phyloP scores from a whole-genome alignment of 768 basidiomycete species.

The Tremella fuciformis region DNA sequence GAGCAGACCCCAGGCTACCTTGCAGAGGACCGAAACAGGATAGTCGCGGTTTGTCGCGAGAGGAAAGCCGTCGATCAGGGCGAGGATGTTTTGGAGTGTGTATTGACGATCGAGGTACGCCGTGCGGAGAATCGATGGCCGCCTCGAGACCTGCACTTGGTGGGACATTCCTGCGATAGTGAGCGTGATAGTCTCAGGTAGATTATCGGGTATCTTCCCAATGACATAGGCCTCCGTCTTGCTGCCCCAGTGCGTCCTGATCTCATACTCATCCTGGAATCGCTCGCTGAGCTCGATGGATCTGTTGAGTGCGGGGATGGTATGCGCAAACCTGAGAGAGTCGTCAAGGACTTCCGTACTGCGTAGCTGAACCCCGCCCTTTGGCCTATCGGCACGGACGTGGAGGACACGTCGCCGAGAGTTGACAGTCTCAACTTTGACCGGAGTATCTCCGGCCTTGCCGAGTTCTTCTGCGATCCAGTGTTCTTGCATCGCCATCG shows the following conservation, averaged over 20 bases:
- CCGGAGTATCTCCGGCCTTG: not conserved
- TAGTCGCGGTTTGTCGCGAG: not conserved
- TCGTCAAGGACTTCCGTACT: slow-evolving; percentile 23
- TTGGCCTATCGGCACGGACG: not conserved
- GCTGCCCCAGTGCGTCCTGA: slow-evolving; percentile 13
- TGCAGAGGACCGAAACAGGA: slow-evolving; percentile 14
- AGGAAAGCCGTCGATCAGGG: slow-evolving; percentile 12
- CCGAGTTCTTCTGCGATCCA: no score
- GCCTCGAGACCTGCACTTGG: no score
- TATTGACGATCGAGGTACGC: not conserved
- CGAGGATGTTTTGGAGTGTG: no score
- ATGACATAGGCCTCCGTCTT: no score
- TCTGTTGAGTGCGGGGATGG: not conserved
- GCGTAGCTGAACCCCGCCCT: not conserved
- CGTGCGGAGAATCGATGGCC: slow-evolving; percentile 13
- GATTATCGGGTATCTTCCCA: no score
- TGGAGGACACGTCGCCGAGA: not conserved
- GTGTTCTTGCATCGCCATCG: slow-evolving; percentile 17
- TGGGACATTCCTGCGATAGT: no score
- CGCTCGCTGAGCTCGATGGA: slow-evolving; percentile 1
- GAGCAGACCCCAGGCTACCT: slow-evolving; percentile 8
- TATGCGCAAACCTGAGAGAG: slow-evolving; percentile 13
- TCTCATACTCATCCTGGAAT: slow-evolving; percentile 16
- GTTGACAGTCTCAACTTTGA: not conserved
- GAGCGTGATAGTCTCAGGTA: no score